Conservation (phyloP, 2,329 filamentous ascomycete species). For the Botrytis cinerea region DNA sequence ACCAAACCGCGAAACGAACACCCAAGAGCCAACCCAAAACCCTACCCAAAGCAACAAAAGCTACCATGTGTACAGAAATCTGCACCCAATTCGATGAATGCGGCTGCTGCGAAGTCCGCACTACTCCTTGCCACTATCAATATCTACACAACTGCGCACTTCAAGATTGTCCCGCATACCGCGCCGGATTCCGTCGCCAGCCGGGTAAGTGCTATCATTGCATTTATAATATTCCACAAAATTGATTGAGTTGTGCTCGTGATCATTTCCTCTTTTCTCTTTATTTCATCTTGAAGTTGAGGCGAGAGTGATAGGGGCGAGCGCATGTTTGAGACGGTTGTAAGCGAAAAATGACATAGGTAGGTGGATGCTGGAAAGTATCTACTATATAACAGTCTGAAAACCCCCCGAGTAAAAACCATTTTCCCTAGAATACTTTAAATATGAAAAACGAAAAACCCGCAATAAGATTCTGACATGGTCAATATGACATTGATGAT, state of each 20-base stretch:
- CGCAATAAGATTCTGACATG: background rate
- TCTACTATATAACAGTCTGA: background rate
- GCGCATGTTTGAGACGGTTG: no score
- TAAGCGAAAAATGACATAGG: background rate
- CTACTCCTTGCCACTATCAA: background rate
- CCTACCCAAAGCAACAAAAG: background rate
- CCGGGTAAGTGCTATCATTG: background rate
- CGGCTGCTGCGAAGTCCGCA: background rate
- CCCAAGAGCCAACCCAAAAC: background rate
- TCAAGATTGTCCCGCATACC: background rate
- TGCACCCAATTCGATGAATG: background rate
- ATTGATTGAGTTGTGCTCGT: background rate
- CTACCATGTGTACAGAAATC: background rate
- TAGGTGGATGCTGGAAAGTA: background rate
- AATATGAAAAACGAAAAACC: no score
- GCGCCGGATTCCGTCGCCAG: background rate
- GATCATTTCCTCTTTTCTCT: background rate
- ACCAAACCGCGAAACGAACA: background rate
- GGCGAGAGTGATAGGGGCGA: background rate
- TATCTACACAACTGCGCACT: background rate
- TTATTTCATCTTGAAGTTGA: background rate
- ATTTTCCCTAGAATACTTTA: background rate
- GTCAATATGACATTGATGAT: background rate
- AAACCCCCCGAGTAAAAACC: fast-evolving
- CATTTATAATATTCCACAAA: background rate